phyloP scores from a whole-genome alignment of 345 rosid genomes.

The Lepidium aucheri region DNA sequence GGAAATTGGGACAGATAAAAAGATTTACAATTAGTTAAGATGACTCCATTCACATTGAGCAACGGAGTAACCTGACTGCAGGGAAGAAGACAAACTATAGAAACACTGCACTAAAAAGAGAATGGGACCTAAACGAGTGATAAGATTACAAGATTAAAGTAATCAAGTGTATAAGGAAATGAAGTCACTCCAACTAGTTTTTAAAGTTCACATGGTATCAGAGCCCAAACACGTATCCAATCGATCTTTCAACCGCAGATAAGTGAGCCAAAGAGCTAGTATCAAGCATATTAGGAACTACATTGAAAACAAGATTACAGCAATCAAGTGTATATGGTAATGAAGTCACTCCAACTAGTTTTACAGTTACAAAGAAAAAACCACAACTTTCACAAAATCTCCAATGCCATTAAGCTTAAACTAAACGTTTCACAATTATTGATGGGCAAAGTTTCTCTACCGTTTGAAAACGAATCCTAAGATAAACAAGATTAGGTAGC shows the following conservation, averaged over 20 bases:
- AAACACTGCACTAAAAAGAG: not conserved
- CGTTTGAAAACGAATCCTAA: not conserved
- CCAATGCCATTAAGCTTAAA: not conserved
- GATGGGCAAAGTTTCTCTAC: not conserved
- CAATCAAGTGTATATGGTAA: not conserved
- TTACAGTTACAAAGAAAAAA: not conserved
- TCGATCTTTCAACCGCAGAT: not conserved
- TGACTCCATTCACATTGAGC: not conserved
- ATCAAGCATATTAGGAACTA: not conserved
- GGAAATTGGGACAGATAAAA: not conserved
- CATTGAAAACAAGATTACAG: not conserved
- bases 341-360: not conserved
- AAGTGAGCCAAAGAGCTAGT: not conserved
- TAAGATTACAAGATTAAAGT: not conserved
- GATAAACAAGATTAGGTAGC: not conserved
- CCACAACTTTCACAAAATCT: slow-evolving; percentile 6
- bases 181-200: not conserved
- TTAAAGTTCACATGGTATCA: not conserved
- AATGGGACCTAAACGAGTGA: not conserved
- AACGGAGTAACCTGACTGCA: not conserved
- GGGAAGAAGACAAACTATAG: not conserved
- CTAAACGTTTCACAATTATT: not conserved
- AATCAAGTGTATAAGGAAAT: not conserved
- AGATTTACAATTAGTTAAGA: not conserved
- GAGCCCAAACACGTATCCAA: not conserved